A percentile compares a stretch with the other conserved stretches of the same genome.
Conservation (phyloP, 2,329 filamentous ascomycete species). For the Fusarium nematophilum region DNA sequence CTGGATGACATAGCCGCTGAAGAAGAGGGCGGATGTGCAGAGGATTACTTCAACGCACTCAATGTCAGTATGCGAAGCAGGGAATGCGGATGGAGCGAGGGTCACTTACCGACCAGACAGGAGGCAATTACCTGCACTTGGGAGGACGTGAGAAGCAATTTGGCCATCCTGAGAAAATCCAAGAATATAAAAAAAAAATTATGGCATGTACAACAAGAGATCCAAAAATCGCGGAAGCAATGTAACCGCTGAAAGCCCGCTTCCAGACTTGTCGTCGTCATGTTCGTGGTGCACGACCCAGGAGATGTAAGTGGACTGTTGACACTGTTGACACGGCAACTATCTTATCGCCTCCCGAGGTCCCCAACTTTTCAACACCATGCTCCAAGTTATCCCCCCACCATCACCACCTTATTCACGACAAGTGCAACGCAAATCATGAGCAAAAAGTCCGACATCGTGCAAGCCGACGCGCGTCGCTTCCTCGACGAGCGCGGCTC, state of each 20-base stretch:
- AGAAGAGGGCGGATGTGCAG: constrained; percentile 85
- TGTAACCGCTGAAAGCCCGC: constrained; percentile 1
- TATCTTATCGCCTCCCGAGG: constrained; percentile 51
- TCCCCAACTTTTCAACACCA: constrained; percentile 37
- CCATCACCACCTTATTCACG: constrained; percentile 24
- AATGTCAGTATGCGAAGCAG: constrained; percentile 15
- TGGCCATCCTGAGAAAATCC: constrained; percentile 43
- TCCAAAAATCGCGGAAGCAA: not conserved
- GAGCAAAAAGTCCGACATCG: constrained; percentile 63
- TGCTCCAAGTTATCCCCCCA: constrained; percentile 13
- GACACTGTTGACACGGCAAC: constrained; percentile 56
- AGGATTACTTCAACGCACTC: constrained; percentile 66
- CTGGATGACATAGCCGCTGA: constrained; percentile 88
- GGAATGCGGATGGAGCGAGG: constrained; percentile 34
- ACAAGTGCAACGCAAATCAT: constrained; percentile 38
- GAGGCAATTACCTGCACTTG: constrained; percentile 78
- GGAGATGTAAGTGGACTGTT: constrained; percentile 31
- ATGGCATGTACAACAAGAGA: not conserved
- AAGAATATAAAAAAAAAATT: not conserved
- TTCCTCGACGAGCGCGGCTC: constrained; percentile 94
- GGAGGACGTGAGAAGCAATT: constrained; percentile 72
- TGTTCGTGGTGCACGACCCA: constrained; percentile 14
- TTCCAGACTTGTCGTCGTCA: constrained; percentile 26
- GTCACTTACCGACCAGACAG: constrained; percentile 68
- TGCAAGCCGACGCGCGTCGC: constrained; percentile 80